Conservation (phyloP, 1,284 basidiomycete genomes). For the Malassezia yamatoensis region DNA sequence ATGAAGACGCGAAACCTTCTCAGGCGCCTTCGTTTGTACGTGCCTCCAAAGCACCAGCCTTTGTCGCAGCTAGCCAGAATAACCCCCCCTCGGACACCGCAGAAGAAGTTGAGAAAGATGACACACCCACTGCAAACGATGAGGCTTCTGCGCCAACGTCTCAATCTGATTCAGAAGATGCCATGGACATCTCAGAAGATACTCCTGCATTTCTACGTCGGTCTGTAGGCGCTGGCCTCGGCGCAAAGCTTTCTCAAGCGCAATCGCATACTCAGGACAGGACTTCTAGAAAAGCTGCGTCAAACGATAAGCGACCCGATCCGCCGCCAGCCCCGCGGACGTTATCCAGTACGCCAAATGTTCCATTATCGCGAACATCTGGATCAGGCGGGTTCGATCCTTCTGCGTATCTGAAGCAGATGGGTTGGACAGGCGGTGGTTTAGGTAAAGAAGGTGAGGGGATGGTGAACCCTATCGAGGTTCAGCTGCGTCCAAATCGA, state of each 20-base stretch:
- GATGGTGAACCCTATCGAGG: constrained; percentile 44
- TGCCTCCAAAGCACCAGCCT: background rate
- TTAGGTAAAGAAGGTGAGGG: constrained; percentile 41
- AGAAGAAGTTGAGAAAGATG: too few relatives aligned
- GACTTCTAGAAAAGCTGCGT: background rate
- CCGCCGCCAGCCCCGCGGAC: background rate
- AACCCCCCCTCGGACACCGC: background rate
- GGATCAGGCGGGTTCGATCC: constrained; percentile 34
- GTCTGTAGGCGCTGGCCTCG: constrained; percentile 2
- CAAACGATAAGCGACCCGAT: background rate
- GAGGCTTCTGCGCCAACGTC: too few relatives aligned
- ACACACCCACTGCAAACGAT: too few relatives aligned
- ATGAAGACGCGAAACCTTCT: background rate
- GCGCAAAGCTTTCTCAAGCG: background rate
- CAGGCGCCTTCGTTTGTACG: constrained; percentile 11
- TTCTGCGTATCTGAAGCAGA: constrained; percentile 34
- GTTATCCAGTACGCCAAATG: background rate
- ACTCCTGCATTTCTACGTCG: background rate
- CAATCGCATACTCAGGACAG: background rate
- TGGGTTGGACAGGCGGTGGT: constrained; percentile 47
- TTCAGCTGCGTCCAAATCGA: constrained; percentile 38
- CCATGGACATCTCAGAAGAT: background rate
- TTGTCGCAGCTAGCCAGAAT: constrained; percentile 2
- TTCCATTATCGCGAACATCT: constrained; percentile 12
- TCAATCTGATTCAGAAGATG: background rate